Evolutionary conservation across 2,329 filamentous ascomycete species (phyloP), one percentile per base, ranked within the genome.

Genomic region (Microcyclospora pomicola): DNA sequence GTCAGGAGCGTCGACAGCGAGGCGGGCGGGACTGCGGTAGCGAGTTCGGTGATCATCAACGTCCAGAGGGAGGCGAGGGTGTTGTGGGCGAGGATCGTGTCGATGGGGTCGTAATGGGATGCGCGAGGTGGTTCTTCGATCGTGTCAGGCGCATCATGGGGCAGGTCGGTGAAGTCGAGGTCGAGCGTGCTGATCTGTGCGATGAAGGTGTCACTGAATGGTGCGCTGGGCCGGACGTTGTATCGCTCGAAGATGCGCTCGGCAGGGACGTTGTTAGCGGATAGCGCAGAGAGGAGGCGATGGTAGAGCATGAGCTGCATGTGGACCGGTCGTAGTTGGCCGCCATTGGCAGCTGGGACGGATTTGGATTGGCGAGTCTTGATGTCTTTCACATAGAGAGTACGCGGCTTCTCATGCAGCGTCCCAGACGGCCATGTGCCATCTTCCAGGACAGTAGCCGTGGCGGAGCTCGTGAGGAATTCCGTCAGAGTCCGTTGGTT

Each of bases 231-330:
- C 24, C 83, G 68, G 6, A 95, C 65, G 0, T 69, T 66, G 49
- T 94, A 92, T 1, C 86, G 77, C 6, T 67, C 57, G 41, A 88
- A 77, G 1, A 96, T 67, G 0, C 67, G 62, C 14, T 73, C 60
- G 28, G 85, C 82, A 40, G 85, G 73, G 0, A 94, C 68, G 6
- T 71, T 69, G 35, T 79, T 79, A 0, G 74, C 70, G 1, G 80
- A 82, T 50, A 96, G 75, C 2, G 77, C 71, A 9, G 77, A 75
- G n/a, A 98, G 67, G 37, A 96, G 76, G 16, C 78, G 77, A 47
- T 88, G 86, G 55, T 96, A 98, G 0, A 96, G 66, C 60, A 92
- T 86, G 0, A 96, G 67, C 55, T 98, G 91, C 42, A 95, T 79
- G 49, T 80, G 75, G 1, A 86, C 83, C 0, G 84, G 83, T 9